Conservation (phyloP, 192 early-diverging fungal genomes). For the Geosiphon pyriformis region DNA sequence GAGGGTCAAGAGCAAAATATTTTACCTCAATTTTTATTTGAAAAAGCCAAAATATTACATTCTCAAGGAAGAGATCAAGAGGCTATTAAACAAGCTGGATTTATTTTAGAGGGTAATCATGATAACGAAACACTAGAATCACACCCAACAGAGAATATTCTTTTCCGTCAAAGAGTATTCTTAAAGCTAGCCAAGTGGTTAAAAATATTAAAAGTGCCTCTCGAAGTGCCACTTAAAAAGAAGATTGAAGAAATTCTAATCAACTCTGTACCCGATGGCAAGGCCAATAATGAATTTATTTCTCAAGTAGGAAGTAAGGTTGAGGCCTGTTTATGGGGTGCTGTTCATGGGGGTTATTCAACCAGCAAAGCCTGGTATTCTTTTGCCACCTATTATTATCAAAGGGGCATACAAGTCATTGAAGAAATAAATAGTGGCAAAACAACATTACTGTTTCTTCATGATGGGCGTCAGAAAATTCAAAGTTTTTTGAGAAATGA, state of each 20-base stretch:
- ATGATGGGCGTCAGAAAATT: constrained; percentile 11
- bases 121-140: constrained; percentile 26
- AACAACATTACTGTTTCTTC: constrained; percentile 10
- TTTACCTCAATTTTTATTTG: constrained; percentile 5
- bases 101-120: constrained; percentile 20
- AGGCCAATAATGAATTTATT: neutral
- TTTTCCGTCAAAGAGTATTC: constrained; percentile 31
- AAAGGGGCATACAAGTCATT: constrained; percentile 49
- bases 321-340: constrained; percentile 35
- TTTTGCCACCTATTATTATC: constrained; percentile 53
- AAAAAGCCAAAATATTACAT: constrained; percentile 16
- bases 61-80: constrained; percentile 6
- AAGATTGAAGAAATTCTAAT: constrained; percentile 26
- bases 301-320: constrained; percentile 8
- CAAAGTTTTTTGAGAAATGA: constrained; percentile 10
- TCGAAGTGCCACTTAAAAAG: constrained; percentile 16
- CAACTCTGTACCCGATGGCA: neutral
- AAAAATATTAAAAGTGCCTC: constrained; percentile 26
- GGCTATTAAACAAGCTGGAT: constrained; percentile 6
- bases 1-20: neutral
- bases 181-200: constrained; percentile 42
- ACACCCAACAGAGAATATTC: neutral
- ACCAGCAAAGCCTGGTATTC: constrained; percentile 58
- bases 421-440: constrained; percentile 37
- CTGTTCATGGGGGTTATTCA: constrained; percentile 32